These are phyloP conservation scores for Pseudogymnoascus sp. DNA, from an alignment of 2,329 filamentous ascomycete genomes.

Conservation along the genomic window DNA sequence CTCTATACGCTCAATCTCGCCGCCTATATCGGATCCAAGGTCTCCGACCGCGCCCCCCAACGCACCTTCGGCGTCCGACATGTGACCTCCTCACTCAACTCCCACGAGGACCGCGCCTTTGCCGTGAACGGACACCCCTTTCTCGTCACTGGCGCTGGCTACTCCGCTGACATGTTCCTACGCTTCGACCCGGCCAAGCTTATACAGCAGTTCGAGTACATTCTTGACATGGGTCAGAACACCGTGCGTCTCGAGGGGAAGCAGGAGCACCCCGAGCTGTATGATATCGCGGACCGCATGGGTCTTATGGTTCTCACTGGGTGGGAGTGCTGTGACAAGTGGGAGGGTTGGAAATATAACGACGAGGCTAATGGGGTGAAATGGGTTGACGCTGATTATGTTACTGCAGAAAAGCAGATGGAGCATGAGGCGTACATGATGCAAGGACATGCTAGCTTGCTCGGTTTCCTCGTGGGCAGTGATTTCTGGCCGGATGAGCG, in stretches of 20 bases:
- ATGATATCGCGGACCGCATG: slow-evolving; percentile 48
- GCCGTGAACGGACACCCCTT: slow-evolving; percentile 48
- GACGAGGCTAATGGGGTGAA: slow-evolving; percentile 36
- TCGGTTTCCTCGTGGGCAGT: slow-evolving; percentile 51
- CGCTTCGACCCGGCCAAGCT: slow-evolving; percentile 45
- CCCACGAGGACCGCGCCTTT: slow-evolving; percentile 46
- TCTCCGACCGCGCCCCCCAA: slow-evolving; percentile 25
- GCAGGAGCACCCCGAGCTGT: slow-evolving; percentile 53
- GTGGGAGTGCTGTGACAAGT: slow-evolving; percentile 62
- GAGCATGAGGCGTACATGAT: slow-evolving; percentile 51
- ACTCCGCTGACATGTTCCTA: slow-evolving; percentile 53
- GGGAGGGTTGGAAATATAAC: slow-evolving; percentile 57
- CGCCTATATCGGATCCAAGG: background rate
- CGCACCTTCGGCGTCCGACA: slow-evolving; percentile 44
- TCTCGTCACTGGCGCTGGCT: slow-evolving; percentile 52
- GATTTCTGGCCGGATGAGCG: slow-evolving; percentile 55
- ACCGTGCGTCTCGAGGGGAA: slow-evolving; percentile 57
- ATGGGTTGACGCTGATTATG: slow-evolving; percentile 48
- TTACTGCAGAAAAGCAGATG: slow-evolving; percentile 46
- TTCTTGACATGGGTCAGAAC: slow-evolving; percentile 54
- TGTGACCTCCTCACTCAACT: slow-evolving; percentile 44
- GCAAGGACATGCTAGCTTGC: slow-evolving; percentile 50
- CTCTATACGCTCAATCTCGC: slow-evolving; percentile 31
- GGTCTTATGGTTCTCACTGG: slow-evolving; percentile 55
- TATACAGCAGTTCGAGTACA: slow-evolving; percentile 40